Evolutionary conservation across 768 basidiomycete species (phyloP).

Genomic region (Tubosaeta sp.): DNA sequence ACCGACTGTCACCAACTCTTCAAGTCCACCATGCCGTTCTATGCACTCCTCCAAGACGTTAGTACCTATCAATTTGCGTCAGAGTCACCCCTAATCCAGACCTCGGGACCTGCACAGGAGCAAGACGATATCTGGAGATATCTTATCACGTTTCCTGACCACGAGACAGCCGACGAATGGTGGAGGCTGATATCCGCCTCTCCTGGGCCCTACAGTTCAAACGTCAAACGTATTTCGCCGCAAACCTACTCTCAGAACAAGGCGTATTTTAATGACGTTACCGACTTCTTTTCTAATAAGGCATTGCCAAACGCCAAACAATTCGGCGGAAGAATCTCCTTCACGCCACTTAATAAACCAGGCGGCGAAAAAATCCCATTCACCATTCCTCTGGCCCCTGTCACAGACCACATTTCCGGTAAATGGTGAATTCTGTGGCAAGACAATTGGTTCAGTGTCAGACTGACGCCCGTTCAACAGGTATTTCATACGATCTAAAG

Average conservation of each 20-base stretch:
- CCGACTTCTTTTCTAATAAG: not conserved
- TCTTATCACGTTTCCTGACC: no score
- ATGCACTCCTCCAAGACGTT: no score
- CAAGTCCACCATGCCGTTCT: no score
- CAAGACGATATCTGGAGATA: no score
- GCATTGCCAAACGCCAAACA: not conserved
- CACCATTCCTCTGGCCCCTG: not conserved
- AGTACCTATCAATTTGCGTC: no score
- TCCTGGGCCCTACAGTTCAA: not conserved
- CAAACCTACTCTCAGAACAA: not conserved
- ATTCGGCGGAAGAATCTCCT: not conserved
- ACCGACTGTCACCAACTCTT: no score
- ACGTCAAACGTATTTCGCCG: not conserved
- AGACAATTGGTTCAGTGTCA: not conserved
- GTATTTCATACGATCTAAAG: no score
- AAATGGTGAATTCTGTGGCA: not conserved
- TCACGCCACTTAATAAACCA: not conserved
- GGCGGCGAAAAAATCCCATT: not conserved
- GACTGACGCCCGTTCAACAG: not conserved
- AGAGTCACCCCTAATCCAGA: no score
- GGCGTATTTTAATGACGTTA: not conserved
- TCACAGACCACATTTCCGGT: not conserved
- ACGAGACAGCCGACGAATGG: not conserved
- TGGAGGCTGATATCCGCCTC: not conserved
- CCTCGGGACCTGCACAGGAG: no score